Conservation (phyloP, 345 rosid genomes). For the Moringa oleifera region DNA sequence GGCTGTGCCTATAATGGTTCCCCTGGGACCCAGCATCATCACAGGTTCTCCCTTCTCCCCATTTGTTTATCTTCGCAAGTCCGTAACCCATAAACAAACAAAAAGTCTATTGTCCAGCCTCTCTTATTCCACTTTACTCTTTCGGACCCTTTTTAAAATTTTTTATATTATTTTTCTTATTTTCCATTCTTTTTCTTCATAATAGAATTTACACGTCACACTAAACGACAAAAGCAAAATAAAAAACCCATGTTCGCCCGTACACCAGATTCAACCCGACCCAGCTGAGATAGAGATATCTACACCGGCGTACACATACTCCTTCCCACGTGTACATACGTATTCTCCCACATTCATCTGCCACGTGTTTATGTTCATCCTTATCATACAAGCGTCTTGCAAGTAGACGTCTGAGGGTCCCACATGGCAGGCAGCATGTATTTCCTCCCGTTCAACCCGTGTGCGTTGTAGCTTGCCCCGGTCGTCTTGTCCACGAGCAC, state of each 20-base stretch:
- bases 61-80: no score
- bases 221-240: conserved; percentile 28
- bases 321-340: conserved; percentile 3
- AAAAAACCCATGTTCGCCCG: neutral
- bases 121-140: neutral
- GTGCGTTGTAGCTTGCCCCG: conserved; percentile 76
- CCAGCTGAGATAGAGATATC: no score
- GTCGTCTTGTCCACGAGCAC: conserved; percentile 53
- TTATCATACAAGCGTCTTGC: conserved; percentile 44
- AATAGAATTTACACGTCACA: conserved; percentile 30
- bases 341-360: conserved; percentile 12
- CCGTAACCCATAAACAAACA: no score
- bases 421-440: conserved; percentile 84
- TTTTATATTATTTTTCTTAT: no score
- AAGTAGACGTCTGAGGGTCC: conserved; percentile 68
- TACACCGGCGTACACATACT: conserved; percentile 13
- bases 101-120: no score
- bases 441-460: conserved; percentile 66
- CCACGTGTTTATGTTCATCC: conserved; percentile 12
- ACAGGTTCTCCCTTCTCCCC: no score
- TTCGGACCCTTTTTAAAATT: neutral
- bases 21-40: no score
- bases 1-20: no score
- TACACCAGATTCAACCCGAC: neutral
- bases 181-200: neutral